phyloP scores from a whole-genome alignment of 2,329 filamentous ascomycete genomes.

The Aspergillus melleus region DNA sequence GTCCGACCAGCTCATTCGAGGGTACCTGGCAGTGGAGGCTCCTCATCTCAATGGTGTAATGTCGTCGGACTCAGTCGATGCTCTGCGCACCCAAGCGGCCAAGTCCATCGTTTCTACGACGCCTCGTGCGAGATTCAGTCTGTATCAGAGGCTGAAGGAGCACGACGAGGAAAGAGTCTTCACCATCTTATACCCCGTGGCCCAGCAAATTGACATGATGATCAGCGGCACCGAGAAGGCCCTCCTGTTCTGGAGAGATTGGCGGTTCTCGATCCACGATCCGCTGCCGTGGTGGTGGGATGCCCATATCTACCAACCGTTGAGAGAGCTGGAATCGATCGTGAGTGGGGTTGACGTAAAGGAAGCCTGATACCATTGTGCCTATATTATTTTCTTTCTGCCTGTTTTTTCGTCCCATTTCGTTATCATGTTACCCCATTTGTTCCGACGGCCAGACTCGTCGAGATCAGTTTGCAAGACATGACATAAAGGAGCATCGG shows the following conservation, averaged over 20 bases:
- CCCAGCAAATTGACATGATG: conserved; percentile 20
- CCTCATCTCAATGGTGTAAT: conserved; percentile 13
- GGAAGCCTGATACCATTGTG: not conserved
- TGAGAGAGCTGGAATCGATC: conserved; percentile 22
- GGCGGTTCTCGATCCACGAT: conserved; percentile 55
- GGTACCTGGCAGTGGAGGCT: conserved; percentile 29
- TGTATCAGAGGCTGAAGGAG: conserved; percentile 7
- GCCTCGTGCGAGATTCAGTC: conserved; percentile 2
- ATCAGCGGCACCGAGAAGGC: conserved; percentile 29
- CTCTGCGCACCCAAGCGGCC: conserved; percentile 5
- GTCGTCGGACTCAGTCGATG: not conserved
- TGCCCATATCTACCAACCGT: conserved; percentile 58
- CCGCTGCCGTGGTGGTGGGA: conserved; percentile 59
- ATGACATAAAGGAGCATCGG: not conserved
- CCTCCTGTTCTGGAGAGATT: conserved; percentile 55
- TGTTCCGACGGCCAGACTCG: no score
- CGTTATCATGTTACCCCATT: not conserved
- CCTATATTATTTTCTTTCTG: not conserved
- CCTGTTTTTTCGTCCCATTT: not conserved
- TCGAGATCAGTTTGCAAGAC: no score
- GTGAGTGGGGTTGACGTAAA: not conserved
- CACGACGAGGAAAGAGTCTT: conserved; percentile 10
- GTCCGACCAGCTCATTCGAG: conserved; percentile 21
- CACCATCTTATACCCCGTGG: conserved; percentile 21
- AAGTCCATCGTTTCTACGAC: not conserved